Conservation (phyloP, 805 yeast species). For the Candida berthetii region DNA sequence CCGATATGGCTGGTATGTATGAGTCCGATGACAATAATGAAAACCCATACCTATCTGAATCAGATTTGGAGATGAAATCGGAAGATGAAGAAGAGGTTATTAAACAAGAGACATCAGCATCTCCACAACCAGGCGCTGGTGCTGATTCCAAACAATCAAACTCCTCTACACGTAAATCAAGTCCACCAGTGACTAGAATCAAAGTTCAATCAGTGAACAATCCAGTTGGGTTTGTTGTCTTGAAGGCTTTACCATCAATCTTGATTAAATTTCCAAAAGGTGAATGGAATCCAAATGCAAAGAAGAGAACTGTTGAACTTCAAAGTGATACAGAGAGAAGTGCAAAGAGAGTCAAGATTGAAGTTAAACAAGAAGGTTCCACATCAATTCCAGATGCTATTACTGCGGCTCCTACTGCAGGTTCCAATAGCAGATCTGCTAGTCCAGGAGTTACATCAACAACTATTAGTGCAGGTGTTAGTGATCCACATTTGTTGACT, state of each 20-base stretch:
- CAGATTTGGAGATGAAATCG: conserved; percentile 42
- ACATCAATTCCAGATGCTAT: too few relatives aligned
- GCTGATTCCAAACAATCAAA: conserved; percentile 6
- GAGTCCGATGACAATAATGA: conserved; percentile 83
- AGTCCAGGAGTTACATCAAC: conserved; percentile 12
- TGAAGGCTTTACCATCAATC: conserved; percentile 58
- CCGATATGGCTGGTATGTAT: conserved; percentile 69
- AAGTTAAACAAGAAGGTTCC: conserved; percentile 17
- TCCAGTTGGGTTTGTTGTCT: conserved; percentile 47
- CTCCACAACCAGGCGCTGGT: conserved; percentile 17
- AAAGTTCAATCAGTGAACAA: conserved; percentile 38
- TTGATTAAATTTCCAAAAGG: conserved; percentile 69
- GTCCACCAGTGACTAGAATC: conserved; percentile 23
- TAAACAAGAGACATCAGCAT: conserved; percentile 28
- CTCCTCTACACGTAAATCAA: conserved; percentile 17
- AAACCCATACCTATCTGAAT: conserved; percentile 76
- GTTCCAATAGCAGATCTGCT: background rate
- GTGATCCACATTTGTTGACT: conserved; percentile 40
- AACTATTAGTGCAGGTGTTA: background rate
- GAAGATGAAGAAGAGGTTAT: conserved; percentile 34
- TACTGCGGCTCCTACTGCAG: too few relatives aligned
- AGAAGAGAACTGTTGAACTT: conserved; percentile 25
- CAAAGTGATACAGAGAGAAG: conserved; percentile 23
- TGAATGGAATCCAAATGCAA: conserved; percentile 72
- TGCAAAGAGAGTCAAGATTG: conserved; percentile 33